Percentiles rank a stretch among this genome's conserved stretches.
Conservation (phyloP, 352 stramenopile genomes). For the Pythium apleroticum region DNA sequence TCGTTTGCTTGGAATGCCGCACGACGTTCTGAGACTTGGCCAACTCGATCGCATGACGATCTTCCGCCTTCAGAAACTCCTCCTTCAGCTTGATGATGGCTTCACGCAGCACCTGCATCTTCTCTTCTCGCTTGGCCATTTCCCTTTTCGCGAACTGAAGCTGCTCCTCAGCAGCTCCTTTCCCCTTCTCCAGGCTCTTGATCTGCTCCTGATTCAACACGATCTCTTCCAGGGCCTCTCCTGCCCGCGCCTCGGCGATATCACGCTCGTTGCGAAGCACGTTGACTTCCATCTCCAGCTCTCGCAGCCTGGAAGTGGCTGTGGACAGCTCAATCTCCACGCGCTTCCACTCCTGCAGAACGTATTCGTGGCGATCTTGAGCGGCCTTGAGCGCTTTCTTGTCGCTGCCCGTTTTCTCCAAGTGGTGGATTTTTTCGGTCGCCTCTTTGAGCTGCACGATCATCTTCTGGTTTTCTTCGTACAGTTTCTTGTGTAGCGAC, state of each 20-base stretch:
- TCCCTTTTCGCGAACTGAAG: constrained; percentile 42
- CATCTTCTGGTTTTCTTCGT: constrained; percentile 77
- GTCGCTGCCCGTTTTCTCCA: constrained; percentile 59
- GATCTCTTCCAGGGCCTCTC: constrained; percentile 84
- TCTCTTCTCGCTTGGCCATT: constrained; percentile 52
- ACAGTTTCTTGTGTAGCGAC: constrained; percentile 65
- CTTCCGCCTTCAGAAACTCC: constrained; percentile 86
- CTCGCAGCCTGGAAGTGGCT: constrained; percentile 45
- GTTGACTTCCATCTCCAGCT: constrained; percentile 63
- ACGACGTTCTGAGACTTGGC: constrained; percentile 53
- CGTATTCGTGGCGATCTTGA: constrained; percentile 61
- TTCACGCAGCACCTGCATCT: constrained; percentile 66
- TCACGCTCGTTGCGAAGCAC: constrained; percentile 61
- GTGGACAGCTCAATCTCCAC: constrained; percentile 55
- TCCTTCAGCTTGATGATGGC: constrained; percentile 88
- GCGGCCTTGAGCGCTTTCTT: constrained; percentile 61
- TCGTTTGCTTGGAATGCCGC: constrained; percentile 36
- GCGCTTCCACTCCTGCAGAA: constrained; percentile 73
- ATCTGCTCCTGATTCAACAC: constrained; percentile 53
- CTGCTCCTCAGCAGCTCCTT: constrained; percentile 52
- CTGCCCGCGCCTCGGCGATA: constrained; percentile 72
- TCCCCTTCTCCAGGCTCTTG: constrained; percentile 33
- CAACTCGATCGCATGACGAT: constrained; percentile 72
- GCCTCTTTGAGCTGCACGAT: constrained; percentile 73
- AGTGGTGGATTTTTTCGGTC: constrained; percentile 57